These are phyloP conservation scores for Globisporangium carolinianum DNA, from an alignment of 352 stramenopile genomes.

Conservation along the genomic window DNA sequence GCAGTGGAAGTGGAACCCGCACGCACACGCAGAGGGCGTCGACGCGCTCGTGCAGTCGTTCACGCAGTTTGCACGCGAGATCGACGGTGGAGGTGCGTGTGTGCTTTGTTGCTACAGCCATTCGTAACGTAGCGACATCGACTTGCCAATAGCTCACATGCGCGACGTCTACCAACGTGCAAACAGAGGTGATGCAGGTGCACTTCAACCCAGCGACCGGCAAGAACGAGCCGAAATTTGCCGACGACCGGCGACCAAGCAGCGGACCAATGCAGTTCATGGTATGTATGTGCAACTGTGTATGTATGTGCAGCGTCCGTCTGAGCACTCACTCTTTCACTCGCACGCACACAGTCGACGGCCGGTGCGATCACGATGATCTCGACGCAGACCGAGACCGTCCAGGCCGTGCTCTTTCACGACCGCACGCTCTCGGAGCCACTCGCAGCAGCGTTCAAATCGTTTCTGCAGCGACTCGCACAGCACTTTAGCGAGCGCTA, in stretches of 20 bases:
- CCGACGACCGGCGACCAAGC: conserved; percentile 10
- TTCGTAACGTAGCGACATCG: background rate
- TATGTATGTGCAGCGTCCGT: no score
- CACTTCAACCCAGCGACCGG: conserved; percentile 46
- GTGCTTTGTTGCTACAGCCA: background rate
- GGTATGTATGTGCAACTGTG: conserved; percentile 1
- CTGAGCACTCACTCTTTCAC: no score
- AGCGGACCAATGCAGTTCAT: conserved; percentile 16
- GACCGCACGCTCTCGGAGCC: conserved; percentile 48
- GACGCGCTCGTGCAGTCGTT: conserved; percentile 79
- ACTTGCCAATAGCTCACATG: background rate
- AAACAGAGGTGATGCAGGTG: conserved; percentile 55
- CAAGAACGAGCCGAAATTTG: conserved; percentile 14
- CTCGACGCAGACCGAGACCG: conserved; percentile 44
- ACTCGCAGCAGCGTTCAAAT: conserved; percentile 34
- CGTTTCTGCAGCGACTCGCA: conserved; percentile 52
- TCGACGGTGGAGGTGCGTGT: conserved; percentile 60
- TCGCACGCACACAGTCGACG: conserved; percentile 16
- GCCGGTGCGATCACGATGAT: conserved; percentile 62
- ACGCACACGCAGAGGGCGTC: conserved; percentile 63
- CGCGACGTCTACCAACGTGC: background rate
- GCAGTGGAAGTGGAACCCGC: conserved; percentile 76
- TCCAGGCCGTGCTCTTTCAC: conserved; percentile 76
- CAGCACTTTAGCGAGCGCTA: conserved; percentile 41
- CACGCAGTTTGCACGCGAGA: conserved; percentile 79